A percentile compares a stretch with the other conserved stretches of the same genome.
Conservation (phyloP, 176 grass and related monocot genomes). For the Sorghum bicolor region DNA sequence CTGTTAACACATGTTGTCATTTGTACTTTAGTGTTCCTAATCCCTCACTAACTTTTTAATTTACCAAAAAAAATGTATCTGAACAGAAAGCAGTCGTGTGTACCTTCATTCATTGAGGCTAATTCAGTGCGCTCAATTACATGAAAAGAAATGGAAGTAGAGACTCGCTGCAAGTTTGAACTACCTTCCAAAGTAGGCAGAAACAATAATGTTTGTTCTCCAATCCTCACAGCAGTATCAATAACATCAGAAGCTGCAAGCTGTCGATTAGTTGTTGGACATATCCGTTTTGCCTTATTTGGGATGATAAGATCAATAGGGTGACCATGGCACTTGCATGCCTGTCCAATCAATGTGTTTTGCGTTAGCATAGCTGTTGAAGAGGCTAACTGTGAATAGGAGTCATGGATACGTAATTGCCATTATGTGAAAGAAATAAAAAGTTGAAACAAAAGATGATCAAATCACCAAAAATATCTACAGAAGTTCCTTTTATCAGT, state of each 20-base stretch:
- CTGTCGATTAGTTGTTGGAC: constrained; percentile 54
- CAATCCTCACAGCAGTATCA: constrained; percentile 79
- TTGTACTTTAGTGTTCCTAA: too few species aligned
- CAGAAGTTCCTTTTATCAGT: neutral
- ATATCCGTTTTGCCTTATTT: constrained; percentile 40
- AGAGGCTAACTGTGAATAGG: neutral
- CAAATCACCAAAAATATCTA: constrained; percentile 1
- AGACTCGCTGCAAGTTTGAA: constrained; percentile 33
- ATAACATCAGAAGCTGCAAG: constrained; percentile 70
- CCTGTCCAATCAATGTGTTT: constrained; percentile 50
- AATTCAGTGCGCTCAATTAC: constrained; percentile 72
- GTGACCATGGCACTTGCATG: constrained; percentile 81
- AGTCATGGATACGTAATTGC: neutral
- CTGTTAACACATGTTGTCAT: constrained; percentile 42
- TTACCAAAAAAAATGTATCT: neutral
- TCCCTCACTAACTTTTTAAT: too few species aligned
- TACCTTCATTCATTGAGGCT: constrained; percentile 84
- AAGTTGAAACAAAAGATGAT: neutral
- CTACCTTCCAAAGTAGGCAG: constrained; percentile 55
- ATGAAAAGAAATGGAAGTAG: constrained; percentile 55
- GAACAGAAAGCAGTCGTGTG: neutral
- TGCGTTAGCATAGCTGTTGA: constrained; percentile 24
- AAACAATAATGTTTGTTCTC: constrained; percentile 67
- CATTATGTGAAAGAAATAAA: constrained; percentile 7
- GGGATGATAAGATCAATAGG: constrained; percentile 35